Conservation (phyloP, 176 grass and related monocot genomes). For the Otatea glauca region DNA sequence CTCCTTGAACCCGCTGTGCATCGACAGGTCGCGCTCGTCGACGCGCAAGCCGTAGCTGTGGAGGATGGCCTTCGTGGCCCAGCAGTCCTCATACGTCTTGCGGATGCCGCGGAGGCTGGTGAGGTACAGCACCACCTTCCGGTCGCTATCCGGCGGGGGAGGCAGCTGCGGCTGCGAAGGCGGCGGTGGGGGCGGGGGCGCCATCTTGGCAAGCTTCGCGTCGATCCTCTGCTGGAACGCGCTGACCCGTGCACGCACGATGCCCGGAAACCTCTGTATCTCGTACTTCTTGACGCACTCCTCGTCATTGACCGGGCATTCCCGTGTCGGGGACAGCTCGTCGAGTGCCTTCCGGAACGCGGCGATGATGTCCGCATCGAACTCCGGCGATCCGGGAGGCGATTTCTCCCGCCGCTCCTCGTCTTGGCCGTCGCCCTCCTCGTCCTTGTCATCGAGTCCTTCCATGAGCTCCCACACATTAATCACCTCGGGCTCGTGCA, state of each 20-base stretch:
- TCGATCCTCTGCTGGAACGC: slow-evolving; percentile 85
- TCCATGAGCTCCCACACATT: slow-evolving; percentile 99
- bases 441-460: slow-evolving; percentile 74
- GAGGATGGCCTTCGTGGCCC: slow-evolving; percentile 62
- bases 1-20: slow-evolving; percentile 89
- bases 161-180: not conserved
- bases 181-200: not conserved
- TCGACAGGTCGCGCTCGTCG: slow-evolving; percentile 90
- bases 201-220: slow-evolving; percentile 56
- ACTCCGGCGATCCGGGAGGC: slow-evolving; percentile 45
- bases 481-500: slow-evolving; percentile 76
- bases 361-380: slow-evolving; percentile 64
- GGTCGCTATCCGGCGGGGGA: slow-evolving; percentile 41
- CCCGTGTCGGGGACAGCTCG: slow-evolving; percentile 25
- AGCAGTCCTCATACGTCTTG: slow-evolving; percentile 92
- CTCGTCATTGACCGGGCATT: not conserved
- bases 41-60: slow-evolving; percentile 71
- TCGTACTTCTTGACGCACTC: slow-evolving; percentile 49
- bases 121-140: slow-evolving; percentile 77
- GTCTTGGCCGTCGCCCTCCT: slow-evolving; percentile 10
- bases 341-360: slow-evolving; percentile 58
- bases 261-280: slow-evolving; percentile 64
- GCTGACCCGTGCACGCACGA: slow-evolving; percentile 72
- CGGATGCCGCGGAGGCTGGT: slow-evolving; percentile 90
- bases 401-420: slow-evolving; percentile 15